A percentile compares a stretch with the other conserved stretches of the same genome.
phyloP scores from a whole-genome alignment of 2,329 filamentous ascomycete species.

The Dothideomycetes sp. region DNA sequence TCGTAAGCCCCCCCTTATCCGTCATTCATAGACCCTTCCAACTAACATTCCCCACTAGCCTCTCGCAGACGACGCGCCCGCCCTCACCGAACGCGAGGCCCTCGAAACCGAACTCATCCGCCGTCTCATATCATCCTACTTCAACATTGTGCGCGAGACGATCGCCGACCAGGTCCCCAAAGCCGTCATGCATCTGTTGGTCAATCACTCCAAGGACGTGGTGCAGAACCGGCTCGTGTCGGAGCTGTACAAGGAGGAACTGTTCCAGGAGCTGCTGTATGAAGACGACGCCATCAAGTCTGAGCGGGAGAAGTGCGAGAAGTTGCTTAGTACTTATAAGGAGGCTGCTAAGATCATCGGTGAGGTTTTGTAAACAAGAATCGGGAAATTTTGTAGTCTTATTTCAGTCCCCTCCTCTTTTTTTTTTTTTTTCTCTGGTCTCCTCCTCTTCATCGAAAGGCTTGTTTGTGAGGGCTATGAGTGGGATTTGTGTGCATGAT shows the following conservation, averaged over 20 bases:
- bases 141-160: constrained; percentile 97
- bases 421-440: too few species aligned
- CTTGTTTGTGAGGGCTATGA: too few species aligned
- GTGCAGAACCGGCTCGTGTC: constrained; percentile 95
- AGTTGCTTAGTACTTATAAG: constrained; percentile 85
- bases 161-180: constrained; percentile 98
- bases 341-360: constrained; percentile 98
- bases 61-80: constrained; percentile 55
- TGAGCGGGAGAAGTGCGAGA: constrained; percentile 97
- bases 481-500: too few species aligned
- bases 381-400: too few species aligned
- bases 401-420: too few species aligned
- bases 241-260: constrained; percentile 81
- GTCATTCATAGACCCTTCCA: constrained; percentile 26
- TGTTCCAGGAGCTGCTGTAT: constrained; percentile 89
- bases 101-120: constrained; percentile 97
- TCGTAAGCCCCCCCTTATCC: constrained; percentile 40
- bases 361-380: constrained; percentile 63
- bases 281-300: constrained; percentile 97
- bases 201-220: constrained; percentile 96
- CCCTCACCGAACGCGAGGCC: constrained; percentile 86
- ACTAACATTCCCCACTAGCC: constrained; percentile 24
- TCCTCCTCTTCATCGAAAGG: too few species aligned
- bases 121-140: constrained; percentile 93
- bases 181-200: constrained; percentile 95